phyloP scores from a whole-genome alignment of 148 eudicot genomes.

The Silene uniflora region DNA sequence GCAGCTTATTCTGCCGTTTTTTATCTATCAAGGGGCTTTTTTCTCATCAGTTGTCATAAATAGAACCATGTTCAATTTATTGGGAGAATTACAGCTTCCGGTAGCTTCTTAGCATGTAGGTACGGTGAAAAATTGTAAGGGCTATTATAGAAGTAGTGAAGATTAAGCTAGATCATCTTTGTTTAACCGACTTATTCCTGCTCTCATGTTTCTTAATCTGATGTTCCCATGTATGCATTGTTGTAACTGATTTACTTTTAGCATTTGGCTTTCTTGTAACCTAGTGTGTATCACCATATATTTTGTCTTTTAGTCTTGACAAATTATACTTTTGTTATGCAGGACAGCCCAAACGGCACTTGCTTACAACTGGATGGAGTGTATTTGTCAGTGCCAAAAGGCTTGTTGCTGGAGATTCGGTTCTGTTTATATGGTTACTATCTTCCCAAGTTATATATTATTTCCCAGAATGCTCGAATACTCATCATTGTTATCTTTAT shows the following conservation, averaged over 20 bases:
- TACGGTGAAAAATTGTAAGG: neutral
- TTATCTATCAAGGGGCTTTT: neutral
- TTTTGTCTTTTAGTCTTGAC: conserved; percentile 4
- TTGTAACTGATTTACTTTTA: neutral
- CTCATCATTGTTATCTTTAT: neutral
- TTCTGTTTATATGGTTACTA: conserved; percentile 82
- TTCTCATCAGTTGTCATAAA: neutral
- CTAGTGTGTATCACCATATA: neutral
- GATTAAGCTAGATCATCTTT: neutral
- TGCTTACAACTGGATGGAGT: conserved; percentile 99
- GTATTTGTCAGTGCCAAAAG: conserved; percentile 99
- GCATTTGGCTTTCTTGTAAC: neutral
- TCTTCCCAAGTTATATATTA: neutral
- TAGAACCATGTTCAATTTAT: neutral
- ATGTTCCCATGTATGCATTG: neutral
- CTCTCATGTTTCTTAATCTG: neutral
- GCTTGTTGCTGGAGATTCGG: conserved; percentile 98
- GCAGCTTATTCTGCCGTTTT: neutral
- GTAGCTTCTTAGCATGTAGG: neutral
- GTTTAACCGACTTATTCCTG: neutral
- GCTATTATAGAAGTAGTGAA: neutral
- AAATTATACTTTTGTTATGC: conserved; percentile 31
- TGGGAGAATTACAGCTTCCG: neutral
- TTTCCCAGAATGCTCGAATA: neutral
- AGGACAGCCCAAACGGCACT: conserved; percentile 99